phyloP scores from a whole-genome alignment of 192 early-diverging fungal genomes.

The Coemansia sp. region DNA sequence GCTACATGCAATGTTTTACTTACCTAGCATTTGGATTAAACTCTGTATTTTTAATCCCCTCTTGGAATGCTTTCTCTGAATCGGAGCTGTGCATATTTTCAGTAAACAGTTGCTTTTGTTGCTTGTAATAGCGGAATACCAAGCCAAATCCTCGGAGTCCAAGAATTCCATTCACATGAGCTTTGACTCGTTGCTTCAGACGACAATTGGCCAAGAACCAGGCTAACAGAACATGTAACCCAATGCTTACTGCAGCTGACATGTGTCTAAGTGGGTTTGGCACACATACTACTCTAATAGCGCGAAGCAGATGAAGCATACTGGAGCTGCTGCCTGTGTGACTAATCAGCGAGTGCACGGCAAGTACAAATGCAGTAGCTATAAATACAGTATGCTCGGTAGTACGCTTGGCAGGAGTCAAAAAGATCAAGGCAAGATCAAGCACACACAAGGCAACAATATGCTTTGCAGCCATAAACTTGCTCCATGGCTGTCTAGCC shows the following conservation, averaged over 20 bases:
- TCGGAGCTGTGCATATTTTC: neutral
- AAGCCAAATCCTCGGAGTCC: neutral
- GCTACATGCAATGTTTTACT: neutral
- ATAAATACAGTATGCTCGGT: neutral
- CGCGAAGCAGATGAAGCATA: neutral
- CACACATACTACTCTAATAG: neutral
- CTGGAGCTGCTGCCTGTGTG: neutral
- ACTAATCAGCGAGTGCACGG: neutral
- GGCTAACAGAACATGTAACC: neutral
- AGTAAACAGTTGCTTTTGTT: neutral
- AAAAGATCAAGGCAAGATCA: neutral
- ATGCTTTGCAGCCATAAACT: neutral
- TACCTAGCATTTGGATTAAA: neutral
- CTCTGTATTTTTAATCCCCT: neutral
- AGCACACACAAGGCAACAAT: neutral
- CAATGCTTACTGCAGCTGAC: neutral
- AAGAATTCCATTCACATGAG: neutral
- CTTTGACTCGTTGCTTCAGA: neutral
- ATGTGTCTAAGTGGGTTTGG: neutral
- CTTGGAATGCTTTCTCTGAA: neutral
- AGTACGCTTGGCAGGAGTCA: neutral
- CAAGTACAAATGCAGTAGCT: neutral
- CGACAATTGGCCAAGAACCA: neutral
- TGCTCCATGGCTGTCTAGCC: neutral
- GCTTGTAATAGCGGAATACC: neutral